These are phyloP conservation scores for Guyanaporus albipodus DNA, from an alignment of 768 basidiomycete genomes.

Conservation along the genomic window DNA sequence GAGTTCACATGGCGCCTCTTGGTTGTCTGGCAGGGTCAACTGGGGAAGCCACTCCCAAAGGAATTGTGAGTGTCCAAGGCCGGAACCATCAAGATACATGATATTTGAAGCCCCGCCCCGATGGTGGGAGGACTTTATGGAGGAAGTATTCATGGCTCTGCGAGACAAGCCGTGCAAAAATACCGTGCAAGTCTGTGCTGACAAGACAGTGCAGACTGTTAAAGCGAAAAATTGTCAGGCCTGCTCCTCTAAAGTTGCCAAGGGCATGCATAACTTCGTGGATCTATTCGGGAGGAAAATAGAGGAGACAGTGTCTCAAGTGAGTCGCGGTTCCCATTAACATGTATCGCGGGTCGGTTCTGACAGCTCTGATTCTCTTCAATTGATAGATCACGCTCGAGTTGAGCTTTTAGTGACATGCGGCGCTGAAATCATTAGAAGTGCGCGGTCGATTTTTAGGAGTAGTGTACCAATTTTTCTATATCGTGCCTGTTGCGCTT, in stretches of 20 bases:
- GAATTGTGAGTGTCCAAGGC: not conserved
- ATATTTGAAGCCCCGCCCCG: not conserved
- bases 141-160: not conserved
- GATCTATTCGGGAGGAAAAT: not conserved
- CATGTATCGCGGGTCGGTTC: no score
- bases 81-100: not conserved
- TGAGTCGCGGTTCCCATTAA: not conserved
- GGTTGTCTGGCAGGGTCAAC: not conserved
- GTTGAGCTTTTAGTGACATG: not conserved
- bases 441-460: no score
- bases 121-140: not conserved
- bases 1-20: not conserved
- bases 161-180: not conserved
- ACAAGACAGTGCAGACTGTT: not conserved
- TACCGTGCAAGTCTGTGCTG: not conserved
- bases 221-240: not conserved
- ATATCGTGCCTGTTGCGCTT: no score
- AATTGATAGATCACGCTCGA: not conserved
- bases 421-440: not conserved
- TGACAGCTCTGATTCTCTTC: not conserved
- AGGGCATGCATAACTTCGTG: not conserved
- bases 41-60: no score
- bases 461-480: no score
- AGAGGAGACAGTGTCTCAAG: not conserved
- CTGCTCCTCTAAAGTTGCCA: not conserved